Conservation (phyloP, 2,329 filamentous ascomycete species). For the Paramyrothecium roridum region DNA sequence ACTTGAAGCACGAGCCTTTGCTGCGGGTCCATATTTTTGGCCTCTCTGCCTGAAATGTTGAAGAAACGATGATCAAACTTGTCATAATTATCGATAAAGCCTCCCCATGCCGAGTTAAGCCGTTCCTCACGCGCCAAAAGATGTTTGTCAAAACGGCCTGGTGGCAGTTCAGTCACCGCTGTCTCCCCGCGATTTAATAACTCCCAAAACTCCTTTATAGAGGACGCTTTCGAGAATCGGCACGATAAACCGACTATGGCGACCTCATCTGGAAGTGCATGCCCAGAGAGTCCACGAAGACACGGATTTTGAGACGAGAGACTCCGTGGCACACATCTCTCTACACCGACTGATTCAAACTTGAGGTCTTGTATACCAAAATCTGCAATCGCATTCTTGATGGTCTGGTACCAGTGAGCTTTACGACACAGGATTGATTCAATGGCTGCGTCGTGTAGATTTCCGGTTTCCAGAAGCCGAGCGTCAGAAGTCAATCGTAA, state of each 20-base stretch:
- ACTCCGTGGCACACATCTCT: not conserved
- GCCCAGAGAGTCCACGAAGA: too few relatives aligned
- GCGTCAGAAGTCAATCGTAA: not conserved
- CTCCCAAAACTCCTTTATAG: not conserved
- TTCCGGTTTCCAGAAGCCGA: not conserved
- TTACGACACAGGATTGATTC: not conserved
- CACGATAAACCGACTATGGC: not conserved
- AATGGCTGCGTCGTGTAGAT: not conserved
- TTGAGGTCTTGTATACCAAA: not conserved
- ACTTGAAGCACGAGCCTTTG: constrained; percentile 1
- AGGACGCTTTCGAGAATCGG: not conserved
- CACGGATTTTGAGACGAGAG: not conserved
- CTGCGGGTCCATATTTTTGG: constrained; percentile 1
- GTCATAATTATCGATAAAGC: not conserved
- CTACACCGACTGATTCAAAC: not conserved
- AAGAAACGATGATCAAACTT: constrained; percentile 12
- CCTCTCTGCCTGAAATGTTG: constrained; percentile 22
- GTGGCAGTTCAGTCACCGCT: not conserved
- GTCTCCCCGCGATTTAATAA: not conserved
- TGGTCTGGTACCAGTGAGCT: constrained; percentile 1
- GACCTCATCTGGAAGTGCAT: not conserved
- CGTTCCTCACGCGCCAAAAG: not conserved
- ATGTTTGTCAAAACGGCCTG: not conserved
- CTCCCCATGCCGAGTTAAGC: not conserved
- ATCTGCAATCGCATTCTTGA: not conserved